Conservation (phyloP, 2,329 filamentous ascomycete genomes). For the Daldinia sp. region DNA sequence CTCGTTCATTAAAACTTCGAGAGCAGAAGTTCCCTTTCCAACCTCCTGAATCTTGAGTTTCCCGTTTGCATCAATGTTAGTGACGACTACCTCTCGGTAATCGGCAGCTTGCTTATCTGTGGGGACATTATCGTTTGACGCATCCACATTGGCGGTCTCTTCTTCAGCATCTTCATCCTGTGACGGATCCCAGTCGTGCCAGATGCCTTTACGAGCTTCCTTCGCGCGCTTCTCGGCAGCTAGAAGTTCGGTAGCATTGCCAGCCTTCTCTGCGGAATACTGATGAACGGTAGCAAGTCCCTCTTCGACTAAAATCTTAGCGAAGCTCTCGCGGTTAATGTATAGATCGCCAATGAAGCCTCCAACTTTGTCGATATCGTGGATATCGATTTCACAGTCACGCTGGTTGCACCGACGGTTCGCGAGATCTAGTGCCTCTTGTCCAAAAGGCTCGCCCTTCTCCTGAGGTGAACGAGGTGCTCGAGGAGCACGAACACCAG, state of each 20-base stretch:
- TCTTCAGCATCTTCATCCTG: conserved; percentile 77
- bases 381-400: conserved; percentile 94
- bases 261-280: conserved; percentile 95
- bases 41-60: conserved; percentile 93
- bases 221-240: conserved; percentile 91
- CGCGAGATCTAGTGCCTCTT: conserved; percentile 93
- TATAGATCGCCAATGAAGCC: conserved; percentile 97
- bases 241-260: conserved; percentile 87
- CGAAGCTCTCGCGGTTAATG: conserved; percentile 94
- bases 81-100: conserved; percentile 94
- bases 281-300: conserved; percentile 91
- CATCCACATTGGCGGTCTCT: conserved; percentile 63
- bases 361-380: conserved; percentile 95
- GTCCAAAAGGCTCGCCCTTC: conserved; percentile 90
- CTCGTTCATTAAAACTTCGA: conserved; percentile 88
- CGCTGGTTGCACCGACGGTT: conserved; percentile 90
- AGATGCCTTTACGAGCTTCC: conserved; percentile 86
- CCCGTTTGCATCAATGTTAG: conserved; percentile 85
- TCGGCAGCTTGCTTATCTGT: conserved; percentile 78
- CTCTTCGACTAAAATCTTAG: conserved; percentile 92
- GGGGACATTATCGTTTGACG: conserved; percentile 64
- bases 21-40: conserved; percentile 83
- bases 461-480: conserved; percentile 83
- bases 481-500: conserved; percentile 89
- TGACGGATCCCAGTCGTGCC: conserved; percentile 94